These are phyloP conservation scores for Euphorbia pulcherrima DNA, from an alignment of 345 rosid species.

Conservation along the genomic window DNA sequence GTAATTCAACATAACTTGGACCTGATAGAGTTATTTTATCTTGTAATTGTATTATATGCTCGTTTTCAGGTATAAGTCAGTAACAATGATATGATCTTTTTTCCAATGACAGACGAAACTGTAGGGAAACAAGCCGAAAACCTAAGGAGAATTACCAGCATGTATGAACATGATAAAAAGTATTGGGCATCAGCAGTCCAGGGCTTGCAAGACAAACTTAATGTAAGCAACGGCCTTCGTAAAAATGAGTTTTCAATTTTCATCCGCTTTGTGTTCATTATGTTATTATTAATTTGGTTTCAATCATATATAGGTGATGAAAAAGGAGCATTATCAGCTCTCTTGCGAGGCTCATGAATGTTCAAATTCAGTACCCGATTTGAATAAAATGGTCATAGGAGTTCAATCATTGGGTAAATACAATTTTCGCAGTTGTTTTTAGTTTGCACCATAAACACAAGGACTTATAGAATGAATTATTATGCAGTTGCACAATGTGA, in stretches of 20 bases:
- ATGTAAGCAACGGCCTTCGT: slow-evolving; percentile 37
- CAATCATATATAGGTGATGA: slow-evolving; percentile 53
- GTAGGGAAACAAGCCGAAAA: slow-evolving; percentile 61
- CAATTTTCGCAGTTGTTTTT: slow-evolving; percentile 12
- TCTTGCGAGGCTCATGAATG: slow-evolving; percentile 79
- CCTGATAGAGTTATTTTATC: too few relatives aligned
- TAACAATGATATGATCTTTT: neutral
- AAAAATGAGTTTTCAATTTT: slow-evolving; percentile 3
- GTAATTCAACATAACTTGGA: slow-evolving; percentile 32
- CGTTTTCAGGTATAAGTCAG: neutral
- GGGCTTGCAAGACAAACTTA: slow-evolving; percentile 55
- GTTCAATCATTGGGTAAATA: slow-evolving; percentile 84
- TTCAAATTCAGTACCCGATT: slow-evolving; percentile 66
- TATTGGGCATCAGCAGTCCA: slow-evolving; percentile 49
- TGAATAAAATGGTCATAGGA: slow-evolving; percentile 76
- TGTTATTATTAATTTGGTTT: neutral
- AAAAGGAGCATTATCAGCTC: slow-evolving; percentile 73
- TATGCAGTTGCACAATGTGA: slow-evolving; percentile 81
- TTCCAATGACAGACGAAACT: slow-evolving; percentile 49
- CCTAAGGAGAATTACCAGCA: slow-evolving; percentile 49
- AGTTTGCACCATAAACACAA: slow-evolving; percentile 3
- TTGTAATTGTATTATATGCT: neutral
- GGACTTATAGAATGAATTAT: slow-evolving; percentile 24
- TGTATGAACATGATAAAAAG: slow-evolving; percentile 54
- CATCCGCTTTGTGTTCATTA: slow-evolving; percentile 1